These are phyloP conservation scores for Talaromyces funiculosus DNA, from an alignment of 2,329 filamentous ascomycete genomes.

Conservation along the genomic window DNA sequence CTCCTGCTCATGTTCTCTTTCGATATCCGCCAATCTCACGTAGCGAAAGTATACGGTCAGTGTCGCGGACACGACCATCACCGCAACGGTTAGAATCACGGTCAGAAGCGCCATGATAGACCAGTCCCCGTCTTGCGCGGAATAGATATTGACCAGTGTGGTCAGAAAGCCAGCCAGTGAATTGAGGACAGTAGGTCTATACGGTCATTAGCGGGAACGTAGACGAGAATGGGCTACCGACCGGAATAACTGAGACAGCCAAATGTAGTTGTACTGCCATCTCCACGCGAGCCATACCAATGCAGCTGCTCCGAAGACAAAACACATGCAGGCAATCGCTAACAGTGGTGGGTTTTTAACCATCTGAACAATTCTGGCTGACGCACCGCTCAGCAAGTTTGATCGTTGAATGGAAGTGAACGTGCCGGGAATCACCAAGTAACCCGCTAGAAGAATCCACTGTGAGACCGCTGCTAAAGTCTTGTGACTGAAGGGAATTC, in stretches of 20 bases:
- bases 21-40: background rate
- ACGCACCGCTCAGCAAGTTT: conserved; percentile 18
- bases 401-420: conserved; percentile 43
- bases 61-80: conserved; percentile 17
- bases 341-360: background rate
- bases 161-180: conserved; percentile 33
- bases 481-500: conserved; percentile 39
- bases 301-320: background rate
- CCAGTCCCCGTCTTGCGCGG: conserved; percentile 43
- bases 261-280: background rate
- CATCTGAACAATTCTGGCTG: background rate
- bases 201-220: background rate
- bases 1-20: background rate
- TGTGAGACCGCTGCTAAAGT: conserved; percentile 35
- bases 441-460: conserved; percentile 50
- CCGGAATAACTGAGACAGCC: background rate
- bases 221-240: background rate
- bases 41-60: conserved; percentile 17
- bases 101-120: conserved; percentile 41
- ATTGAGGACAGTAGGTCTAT: background rate
- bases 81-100: conserved; percentile 28
- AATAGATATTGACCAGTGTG: conserved; percentile 48
- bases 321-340: background rate
- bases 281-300: background rate
- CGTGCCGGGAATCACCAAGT: conserved; percentile 49